These are phyloP conservation scores for Besnoitia besnoiti DNA, from an alignment of 169 alveolate species.

Conservation along the genomic window DNA sequence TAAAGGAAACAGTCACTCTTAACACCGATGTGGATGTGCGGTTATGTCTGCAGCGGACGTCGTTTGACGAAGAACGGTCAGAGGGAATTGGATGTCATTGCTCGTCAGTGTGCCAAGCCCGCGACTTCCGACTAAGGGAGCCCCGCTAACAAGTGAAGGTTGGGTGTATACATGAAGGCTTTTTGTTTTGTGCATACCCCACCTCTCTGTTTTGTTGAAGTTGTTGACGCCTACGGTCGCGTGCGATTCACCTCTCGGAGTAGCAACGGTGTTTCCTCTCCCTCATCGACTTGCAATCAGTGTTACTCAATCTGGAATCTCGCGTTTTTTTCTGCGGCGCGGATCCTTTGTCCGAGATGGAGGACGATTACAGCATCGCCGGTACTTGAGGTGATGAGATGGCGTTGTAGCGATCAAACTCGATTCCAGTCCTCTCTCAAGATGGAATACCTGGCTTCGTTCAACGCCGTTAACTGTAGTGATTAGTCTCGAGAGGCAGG, in stretches of 20 bases:
- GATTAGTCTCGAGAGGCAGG: too few relatives aligned
- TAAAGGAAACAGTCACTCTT: too few relatives aligned
- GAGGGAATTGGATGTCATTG: conserved; percentile 78
- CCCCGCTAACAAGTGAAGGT: background rate
- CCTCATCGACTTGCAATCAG: background rate
- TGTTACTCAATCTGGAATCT: background rate
- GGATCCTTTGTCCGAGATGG: too few relatives aligned
- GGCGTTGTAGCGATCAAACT: too few relatives aligned
- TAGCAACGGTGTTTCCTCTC: background rate
- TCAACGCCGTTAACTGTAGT: too few relatives aligned
- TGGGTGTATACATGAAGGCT: background rate
- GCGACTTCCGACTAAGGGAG: background rate
- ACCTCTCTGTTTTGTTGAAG: background rate
- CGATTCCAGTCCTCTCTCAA: too few relatives aligned
- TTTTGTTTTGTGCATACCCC: background rate
- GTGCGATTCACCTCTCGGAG: background rate
- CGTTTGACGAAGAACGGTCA: conserved; percentile 77
- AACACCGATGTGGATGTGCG: too few relatives aligned
- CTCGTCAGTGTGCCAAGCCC: conserved; percentile 70
- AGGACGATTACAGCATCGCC: too few relatives aligned
- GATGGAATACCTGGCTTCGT: too few relatives aligned
- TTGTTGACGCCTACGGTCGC: conserved; percentile 9
- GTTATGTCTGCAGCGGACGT: conserved; percentile 62
- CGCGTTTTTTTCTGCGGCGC: background rate
- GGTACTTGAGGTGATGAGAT: too few relatives aligned